phyloP scores from a whole-genome alignment of 1,139 yeast genomes.

The Meyerozyma smithsonii region DNA sequence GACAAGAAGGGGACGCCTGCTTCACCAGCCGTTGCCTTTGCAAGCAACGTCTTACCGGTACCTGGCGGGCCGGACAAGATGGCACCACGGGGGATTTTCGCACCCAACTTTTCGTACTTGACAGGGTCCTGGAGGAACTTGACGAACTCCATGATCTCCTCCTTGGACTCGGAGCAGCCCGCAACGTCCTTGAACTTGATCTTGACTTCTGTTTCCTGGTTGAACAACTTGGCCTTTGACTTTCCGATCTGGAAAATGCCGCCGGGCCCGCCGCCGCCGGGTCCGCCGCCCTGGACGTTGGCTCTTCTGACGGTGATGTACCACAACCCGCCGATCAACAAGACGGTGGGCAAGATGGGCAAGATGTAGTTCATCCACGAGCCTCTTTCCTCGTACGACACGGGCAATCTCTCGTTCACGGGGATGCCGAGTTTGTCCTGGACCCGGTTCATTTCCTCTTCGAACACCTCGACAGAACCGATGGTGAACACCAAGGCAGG shows the following conservation, averaged over 20 bases:
- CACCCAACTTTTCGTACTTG: conserved; percentile 73
- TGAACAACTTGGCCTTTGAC: conserved; percentile 66
- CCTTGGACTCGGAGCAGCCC: conserved; percentile 79
- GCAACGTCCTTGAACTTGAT: conserved; percentile 77
- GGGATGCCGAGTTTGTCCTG: conserved; percentile 62
- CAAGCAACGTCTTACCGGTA: conserved; percentile 77
- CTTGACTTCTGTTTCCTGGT: conserved; percentile 67
- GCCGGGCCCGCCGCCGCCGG: conserved; percentile 49
- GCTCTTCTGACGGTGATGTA: conserved; percentile 63
- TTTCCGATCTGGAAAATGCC: conserved; percentile 63
- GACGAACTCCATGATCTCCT: conserved; percentile 82
- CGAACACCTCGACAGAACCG: conserved; percentile 71
- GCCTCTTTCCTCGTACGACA: conserved; percentile 57
- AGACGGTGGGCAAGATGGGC: conserved; percentile 63
- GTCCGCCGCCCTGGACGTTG: conserved; percentile 40
- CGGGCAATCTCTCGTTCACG: conserved; percentile 58
- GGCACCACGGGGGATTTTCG: conserved; percentile 82
- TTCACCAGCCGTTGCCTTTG: conserved; percentile 84
- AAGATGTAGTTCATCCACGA: conserved; percentile 51
- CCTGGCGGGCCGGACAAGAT: conserved; percentile 83
- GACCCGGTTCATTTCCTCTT: conserved; percentile 56
- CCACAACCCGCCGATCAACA: conserved; percentile 67
- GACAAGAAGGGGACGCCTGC: conserved; percentile 79
- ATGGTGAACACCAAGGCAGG: conserved; percentile 59
- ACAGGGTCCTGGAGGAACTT: conserved; percentile 70